Evolutionary conservation across 75 land plant species (phyloP).

Genomic region (Pinus tabuliformis): DNA sequence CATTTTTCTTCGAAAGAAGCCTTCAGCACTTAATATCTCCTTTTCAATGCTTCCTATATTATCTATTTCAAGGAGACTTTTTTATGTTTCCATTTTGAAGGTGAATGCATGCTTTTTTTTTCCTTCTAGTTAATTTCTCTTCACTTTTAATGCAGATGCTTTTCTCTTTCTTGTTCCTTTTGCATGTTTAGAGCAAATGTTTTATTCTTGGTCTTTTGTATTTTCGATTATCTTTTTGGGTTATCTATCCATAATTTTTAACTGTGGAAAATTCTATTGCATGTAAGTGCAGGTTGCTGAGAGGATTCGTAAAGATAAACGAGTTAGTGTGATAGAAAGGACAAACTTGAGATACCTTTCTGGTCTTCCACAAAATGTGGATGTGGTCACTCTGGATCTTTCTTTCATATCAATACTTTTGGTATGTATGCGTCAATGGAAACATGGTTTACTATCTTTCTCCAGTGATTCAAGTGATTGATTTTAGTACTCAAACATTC

Average conservation of each 20-base stretch:
- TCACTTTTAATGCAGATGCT: neutral
- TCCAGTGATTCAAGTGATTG: neutral
- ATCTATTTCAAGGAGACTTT: too few species aligned
- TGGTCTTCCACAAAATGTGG: constrained; percentile 84
- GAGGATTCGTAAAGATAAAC: constrained; percentile 79
- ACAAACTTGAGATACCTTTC: constrained; percentile 89
- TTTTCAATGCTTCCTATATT: too few species aligned
- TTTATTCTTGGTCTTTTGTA: neutral
- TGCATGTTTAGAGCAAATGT: neutral
- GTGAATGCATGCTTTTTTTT: neutral
- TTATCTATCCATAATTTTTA: neutral
- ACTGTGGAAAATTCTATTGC: constrained; percentile 3
- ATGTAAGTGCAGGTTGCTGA: constrained; percentile 76
- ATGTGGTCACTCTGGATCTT: constrained; percentile 89
- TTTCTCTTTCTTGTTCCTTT: neutral
- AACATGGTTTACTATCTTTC: neutral
- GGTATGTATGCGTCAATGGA: constrained; percentile 47
- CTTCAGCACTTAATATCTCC: too few species aligned
- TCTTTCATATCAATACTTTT: constrained; percentile 91
- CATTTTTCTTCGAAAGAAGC: too few species aligned
- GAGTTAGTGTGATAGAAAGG: constrained; percentile 80
- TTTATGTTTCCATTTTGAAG: neutral
- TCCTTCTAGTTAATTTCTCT: too few species aligned
- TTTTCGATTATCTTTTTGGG: neutral
- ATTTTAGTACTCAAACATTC: neutral